Percentiles rank a stretch among this genome's conserved stretches.
Evolutionary conservation across 2,329 filamentous ascomycete genomes (phyloP).

Genomic region (Colletotrichum noveboracense): DNA sequence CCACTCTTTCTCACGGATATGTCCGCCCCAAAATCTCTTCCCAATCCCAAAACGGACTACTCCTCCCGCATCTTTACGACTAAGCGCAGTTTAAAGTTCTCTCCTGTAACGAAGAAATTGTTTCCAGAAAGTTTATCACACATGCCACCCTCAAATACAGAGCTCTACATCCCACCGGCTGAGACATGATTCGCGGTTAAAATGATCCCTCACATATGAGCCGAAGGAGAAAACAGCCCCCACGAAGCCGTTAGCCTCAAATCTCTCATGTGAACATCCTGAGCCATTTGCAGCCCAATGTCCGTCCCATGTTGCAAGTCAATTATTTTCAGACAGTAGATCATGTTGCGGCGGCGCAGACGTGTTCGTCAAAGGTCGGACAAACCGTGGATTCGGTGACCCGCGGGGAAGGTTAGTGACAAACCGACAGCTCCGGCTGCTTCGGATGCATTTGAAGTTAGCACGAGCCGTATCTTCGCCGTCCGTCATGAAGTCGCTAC

Average conservation of each 20-base stretch:
- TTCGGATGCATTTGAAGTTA: background rate
- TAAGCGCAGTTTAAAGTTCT: background rate
- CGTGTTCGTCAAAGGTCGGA: background rate
- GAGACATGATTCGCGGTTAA: background rate
- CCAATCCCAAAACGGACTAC: background rate
- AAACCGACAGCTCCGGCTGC: background rate
- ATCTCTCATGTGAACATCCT: background rate
- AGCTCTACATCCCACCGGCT: background rate
- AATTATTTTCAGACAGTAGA: background rate
- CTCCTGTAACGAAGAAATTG: slow-evolving; percentile 2
- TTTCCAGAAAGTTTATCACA: background rate
- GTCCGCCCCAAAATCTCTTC: background rate
- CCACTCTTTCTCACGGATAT: background rate
- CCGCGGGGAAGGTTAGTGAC: background rate
- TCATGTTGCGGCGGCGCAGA: background rate
- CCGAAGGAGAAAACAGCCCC: background rate
- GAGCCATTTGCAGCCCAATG: background rate
- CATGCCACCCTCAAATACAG: background rate
- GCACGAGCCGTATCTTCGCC: background rate
- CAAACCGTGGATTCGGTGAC: background rate
- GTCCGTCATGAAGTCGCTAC: background rate
- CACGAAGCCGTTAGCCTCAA: background rate
- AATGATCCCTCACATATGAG: background rate
- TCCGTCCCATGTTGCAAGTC: background rate
- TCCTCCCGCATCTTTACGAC: background rate